Conservation (phyloP, 306 rosid genomes). For the Corylus americana region DNA sequence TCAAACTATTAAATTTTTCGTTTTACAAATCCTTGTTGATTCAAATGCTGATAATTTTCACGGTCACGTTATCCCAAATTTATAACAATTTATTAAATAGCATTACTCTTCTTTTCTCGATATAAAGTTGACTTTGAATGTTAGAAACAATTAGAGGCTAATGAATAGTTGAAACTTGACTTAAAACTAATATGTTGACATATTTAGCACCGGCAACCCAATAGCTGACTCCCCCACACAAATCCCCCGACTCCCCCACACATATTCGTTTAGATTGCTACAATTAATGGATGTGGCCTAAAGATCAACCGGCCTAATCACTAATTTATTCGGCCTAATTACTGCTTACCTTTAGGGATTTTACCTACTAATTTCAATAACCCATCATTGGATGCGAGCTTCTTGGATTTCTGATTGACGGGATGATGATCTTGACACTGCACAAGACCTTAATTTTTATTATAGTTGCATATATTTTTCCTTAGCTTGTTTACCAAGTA, state of each 20-base stretch:
- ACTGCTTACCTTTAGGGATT: slow-evolving; percentile 26
- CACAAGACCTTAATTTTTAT: not conserved
- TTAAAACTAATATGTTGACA: not conserved
- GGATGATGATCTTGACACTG: not conserved
- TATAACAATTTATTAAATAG: too few relatives aligned
- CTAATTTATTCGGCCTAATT: slow-evolving; percentile 42
- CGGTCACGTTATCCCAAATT: too few relatives aligned
- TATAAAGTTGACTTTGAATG: not conserved
- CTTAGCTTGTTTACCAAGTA: not conserved
- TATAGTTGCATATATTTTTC: not conserved
- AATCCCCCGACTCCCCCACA: not conserved
- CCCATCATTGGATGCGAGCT: slow-evolving; percentile 10
- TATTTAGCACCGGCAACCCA: not conserved
- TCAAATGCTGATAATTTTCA: too few relatives aligned
- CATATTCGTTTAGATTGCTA: not conserved
- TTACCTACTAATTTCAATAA: slow-evolving; percentile 43
- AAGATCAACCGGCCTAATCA: slow-evolving; percentile 60
- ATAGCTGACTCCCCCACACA: not conserved
- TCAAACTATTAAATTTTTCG: too few relatives aligned
- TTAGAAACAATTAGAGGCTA: too few relatives aligned
- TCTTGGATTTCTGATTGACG: slow-evolving; percentile 18
- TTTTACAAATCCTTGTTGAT: too few relatives aligned
- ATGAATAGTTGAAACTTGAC: not conserved
- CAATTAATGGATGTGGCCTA: slow-evolving; percentile 13
- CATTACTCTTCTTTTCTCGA: not conserved